phyloP scores from a whole-genome alignment of 192 early-diverging fungal genomes.

The Pecoramyces ruminantium region DNA sequence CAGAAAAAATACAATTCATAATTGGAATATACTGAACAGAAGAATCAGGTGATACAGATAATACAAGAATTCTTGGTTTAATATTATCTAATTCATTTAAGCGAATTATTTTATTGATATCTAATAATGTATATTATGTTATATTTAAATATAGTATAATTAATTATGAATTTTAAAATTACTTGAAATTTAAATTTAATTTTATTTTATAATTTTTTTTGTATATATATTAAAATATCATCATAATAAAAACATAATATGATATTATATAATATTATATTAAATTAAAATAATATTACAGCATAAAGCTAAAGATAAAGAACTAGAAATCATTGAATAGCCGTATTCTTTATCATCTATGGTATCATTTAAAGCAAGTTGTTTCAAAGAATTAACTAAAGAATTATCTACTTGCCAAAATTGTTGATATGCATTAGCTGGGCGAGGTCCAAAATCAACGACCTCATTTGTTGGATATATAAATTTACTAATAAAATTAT shows the following conservation, averaged over 20 bases:
- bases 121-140: too few species aligned
- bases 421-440: constrained; percentile 23
- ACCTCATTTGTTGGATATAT: background rate
- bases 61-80: constrained; percentile 61
- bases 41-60: constrained; percentile 75
- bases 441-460: background rate
- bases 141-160: too few species aligned
- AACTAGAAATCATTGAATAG: constrained; percentile 34
- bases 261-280: too few species aligned
- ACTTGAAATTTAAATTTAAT: background rate
- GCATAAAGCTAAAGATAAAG: constrained; percentile 38
- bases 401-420: constrained; percentile 19
- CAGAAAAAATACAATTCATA: constrained; percentile 98
- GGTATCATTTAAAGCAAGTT: constrained; percentile 5
- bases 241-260: too few species aligned
- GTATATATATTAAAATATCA: too few species aligned
- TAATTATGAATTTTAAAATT: too few species aligned
- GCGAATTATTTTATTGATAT: constrained; percentile 47
- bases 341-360: constrained; percentile 19
- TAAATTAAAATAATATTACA: too few species aligned
- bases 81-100: constrained; percentile 29
- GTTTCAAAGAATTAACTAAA: constrained; percentile 8
- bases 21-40: constrained; percentile 83
- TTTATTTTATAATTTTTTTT: too few species aligned
- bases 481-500: constrained; percentile 12